Evolutionary conservation across 768 basidiomycete genomes (phyloP), one percentile per base, ranked within the genome.

Genomic region (Pulveroboletus sp.): DNA sequence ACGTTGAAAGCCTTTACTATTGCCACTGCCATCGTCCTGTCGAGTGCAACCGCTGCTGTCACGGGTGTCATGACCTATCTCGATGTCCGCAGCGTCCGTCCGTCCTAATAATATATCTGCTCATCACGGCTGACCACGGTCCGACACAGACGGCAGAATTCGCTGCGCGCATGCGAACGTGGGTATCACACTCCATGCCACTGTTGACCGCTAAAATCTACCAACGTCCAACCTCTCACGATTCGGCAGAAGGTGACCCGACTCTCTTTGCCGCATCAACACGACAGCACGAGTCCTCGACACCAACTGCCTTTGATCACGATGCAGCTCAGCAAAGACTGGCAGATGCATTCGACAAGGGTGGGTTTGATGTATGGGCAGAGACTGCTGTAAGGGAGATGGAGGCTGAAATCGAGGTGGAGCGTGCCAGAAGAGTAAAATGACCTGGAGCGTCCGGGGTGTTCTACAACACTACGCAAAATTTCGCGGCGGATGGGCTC

Each of bases 1-100:
- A 76, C 78, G 1, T 69, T 77, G 5, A 84, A 84, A 56, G 86
- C 86, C 0, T 81, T 89, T 36, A 71, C 75, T 3, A 74, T 86
- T 37, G 84, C 86, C 5, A 88, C 86, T 0, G 59, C 76, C 9
- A 58, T 84, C 31, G 85, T 87, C 24, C 57, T 74, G 0, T 64
- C 73, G 4, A 71, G 76, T 24, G 83, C 77, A 0, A 63, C 71
- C 6, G 68, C 63, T 0, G 63, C 78, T 5, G 67, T 80, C 3
- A 74, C 70, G 57, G 75, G 76, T 1, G 72, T 86, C 27, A 77
- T 81, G 64, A 62, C 68, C 11, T 69, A 70, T 39, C 63, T 86
- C 46, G 81, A 78, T 30, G 78, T 85, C 2, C 61, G 74, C 56
- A 71, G 81, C 57, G 86, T 86, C 53, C 39, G 43, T 50, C 38